Evolutionary conservation across 805 yeast species (phyloP).

Genomic region (Candida coleopterorum): DNA sequence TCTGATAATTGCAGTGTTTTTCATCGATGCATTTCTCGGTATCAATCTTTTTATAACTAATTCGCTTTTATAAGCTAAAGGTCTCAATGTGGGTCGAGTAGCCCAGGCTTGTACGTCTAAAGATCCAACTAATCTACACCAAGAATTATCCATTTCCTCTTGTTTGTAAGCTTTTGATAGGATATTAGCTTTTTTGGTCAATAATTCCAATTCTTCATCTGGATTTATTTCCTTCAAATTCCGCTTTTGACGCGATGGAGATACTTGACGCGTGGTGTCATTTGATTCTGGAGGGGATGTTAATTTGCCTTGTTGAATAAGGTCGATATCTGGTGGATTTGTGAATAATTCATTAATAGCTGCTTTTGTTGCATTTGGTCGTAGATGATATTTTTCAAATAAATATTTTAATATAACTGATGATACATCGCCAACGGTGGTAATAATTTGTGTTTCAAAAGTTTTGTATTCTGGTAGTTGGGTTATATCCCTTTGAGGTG

Average conservation of each 20-base stretch:
- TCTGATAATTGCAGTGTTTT: constrained; percentile 31
- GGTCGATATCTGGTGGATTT: constrained; percentile 29
- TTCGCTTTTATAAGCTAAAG: constrained; percentile 41
- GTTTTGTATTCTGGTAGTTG: not conserved
- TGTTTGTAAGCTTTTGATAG: constrained; percentile 10
- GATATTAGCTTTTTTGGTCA: not conserved
- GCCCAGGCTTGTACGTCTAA: constrained; percentile 65
- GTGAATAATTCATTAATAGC: constrained; percentile 42
- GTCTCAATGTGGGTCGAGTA: constrained; percentile 55
- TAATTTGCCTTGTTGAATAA: not conserved
- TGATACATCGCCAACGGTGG: constrained; percentile 11
- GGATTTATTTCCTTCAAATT: not conserved
- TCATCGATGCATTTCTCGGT: constrained; percentile 21
- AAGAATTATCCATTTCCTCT: constrained; percentile 13
- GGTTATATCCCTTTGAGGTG: not conserved
- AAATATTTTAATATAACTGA: constrained; percentile 8
- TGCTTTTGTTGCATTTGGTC: constrained; percentile 11
- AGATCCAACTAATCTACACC: constrained; percentile 54
- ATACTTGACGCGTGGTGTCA: not conserved
- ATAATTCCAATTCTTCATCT: not conserved
- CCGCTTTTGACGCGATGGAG: not conserved
- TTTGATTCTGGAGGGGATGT: not conserved
- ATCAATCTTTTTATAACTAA: constrained; percentile 33
- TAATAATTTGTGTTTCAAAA: no score
- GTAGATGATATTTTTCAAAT: constrained; percentile 12